Conservation (phyloP, 495 filamentous ascomycete species). For the Monascus purpureus region DNA sequence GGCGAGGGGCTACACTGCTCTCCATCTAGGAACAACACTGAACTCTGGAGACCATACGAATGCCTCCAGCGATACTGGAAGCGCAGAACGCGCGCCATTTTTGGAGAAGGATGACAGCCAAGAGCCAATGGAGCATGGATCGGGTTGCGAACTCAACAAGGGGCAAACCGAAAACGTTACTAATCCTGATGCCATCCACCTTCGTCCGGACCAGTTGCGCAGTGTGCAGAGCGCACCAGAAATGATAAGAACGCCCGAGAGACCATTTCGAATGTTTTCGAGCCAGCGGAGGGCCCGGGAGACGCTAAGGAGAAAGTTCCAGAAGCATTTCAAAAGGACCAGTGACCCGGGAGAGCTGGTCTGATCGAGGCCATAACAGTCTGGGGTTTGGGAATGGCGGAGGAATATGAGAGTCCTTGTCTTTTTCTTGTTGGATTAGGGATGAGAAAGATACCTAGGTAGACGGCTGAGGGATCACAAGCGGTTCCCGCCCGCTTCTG, state of each 20-base stretch:
- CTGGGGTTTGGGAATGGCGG: no score
- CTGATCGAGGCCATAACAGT: background rate
- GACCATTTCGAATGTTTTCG: background rate
- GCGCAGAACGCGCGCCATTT: background rate
- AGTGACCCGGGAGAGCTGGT: background rate
- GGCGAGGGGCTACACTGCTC: conserved; percentile 54
- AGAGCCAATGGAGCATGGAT: no score
- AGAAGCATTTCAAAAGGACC: background rate
- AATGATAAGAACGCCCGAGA: background rate
- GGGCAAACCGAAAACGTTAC: no score
- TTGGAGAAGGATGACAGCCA: background rate
- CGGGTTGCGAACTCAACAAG: no score
- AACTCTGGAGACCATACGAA: conserved; percentile 2
- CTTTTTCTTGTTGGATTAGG: no score
- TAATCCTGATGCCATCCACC: background rate
- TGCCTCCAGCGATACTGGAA: background rate
- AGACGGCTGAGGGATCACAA: no score
- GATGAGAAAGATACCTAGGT: no score
- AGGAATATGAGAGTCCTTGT: no score
- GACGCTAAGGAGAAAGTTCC: background rate
- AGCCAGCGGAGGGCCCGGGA: background rate
- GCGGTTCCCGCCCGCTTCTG: no score
- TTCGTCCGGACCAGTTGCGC: background rate
- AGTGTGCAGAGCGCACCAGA: background rate
- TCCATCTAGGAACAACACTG: conserved; percentile 35